Evolutionary conservation across 352 stramenopile species (phyloP), one percentile per base, ranked within the genome.

Genomic region (Phytophthora podocarpi): DNA sequence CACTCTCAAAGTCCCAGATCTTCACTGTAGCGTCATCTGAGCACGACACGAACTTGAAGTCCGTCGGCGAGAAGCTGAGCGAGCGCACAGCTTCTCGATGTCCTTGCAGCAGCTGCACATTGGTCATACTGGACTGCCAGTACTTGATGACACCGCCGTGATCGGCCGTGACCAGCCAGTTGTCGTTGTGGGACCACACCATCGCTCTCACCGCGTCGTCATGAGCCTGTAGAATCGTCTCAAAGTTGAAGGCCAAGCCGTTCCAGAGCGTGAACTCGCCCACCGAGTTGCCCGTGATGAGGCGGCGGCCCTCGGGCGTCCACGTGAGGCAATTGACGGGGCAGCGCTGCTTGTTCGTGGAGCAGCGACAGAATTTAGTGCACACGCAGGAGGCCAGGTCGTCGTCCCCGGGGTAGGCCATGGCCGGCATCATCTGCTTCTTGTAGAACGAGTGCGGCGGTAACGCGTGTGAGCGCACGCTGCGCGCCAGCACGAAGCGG

Each of bases 181-280:
- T 96, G 72, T 93, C 85, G 59, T 95, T 95, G 63, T 95, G 87
- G 5, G 86, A 96, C 89, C 87, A 97, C 45, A 96, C 85, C 87
- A 97, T 97, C 27, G 90, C 86, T 12, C 88, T 70, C 56, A 97
- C 88, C 0, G 90, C 87, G 48, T 91, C 62, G 72, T 97, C 72
- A 70, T 96, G 85, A n/a, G 86, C 86, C 57, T 95, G 91, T 59
- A 99, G 87, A 56, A 98, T 98, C 2, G 97, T 96, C 85, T 99
- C 97, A 70, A 98, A 99, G 59, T 98, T 98, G 81, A 99, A 99
- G 24, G 95, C 97, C 37, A 98, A 83, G 4, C 96, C 95, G 70
- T 99, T 98, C 97, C 97, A 99, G 40, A 99, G 81, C 49, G 96
- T 99, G 72, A 99, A 99, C 73, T 97, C 91, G 37, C 97, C 96